These are phyloP conservation scores for Flaveria floridana DNA, from an alignment of 140 eudicot genomes.

Conservation along the genomic window DNA sequence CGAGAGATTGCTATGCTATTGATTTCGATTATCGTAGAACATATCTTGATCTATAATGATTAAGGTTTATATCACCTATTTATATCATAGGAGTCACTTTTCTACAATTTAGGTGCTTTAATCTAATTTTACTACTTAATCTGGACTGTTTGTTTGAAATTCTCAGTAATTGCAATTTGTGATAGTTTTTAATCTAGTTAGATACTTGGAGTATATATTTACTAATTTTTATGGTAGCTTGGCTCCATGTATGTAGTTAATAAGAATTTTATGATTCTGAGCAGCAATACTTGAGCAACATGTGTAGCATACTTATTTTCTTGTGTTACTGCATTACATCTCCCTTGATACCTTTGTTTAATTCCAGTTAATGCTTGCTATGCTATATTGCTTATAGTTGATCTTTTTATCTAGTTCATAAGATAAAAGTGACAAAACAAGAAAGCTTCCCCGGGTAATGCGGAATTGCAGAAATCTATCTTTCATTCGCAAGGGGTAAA, in stretches of 20 bases:
- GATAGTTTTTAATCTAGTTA: conserved; percentile 9
- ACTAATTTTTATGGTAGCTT: conserved; percentile 14
- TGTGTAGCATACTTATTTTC: conserved; percentile 1
- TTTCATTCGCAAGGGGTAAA: conserved; percentile 42
- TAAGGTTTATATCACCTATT: not conserved
- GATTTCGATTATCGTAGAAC: conserved; percentile 14
- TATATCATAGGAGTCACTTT: conserved; percentile 4
- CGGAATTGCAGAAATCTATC: conserved; percentile 30
- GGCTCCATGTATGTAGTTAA: not conserved
- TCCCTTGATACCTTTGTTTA: conserved; percentile 12
- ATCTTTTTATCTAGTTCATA: conserved; percentile 17
- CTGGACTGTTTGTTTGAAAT: conserved; percentile 18
- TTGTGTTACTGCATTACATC: not conserved
- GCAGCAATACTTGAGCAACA: not conserved
- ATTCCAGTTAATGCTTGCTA: conserved; percentile 10
- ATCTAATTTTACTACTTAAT: conserved; percentile 1
- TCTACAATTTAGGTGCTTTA: conserved; percentile 16
- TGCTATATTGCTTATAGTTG: conserved; percentile 25
- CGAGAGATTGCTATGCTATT: conserved; percentile 9
- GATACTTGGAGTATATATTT: not conserved
- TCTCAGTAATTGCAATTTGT: not conserved
- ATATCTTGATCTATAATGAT: not conserved
- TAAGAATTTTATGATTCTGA: not conserved
- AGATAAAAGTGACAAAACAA: conserved; percentile 32
- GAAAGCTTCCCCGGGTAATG: conserved; percentile 40